Base-by-base conservation (phyloP, 768 basidiomycete genomes). In the Trametes cinnabarina region DNA sequence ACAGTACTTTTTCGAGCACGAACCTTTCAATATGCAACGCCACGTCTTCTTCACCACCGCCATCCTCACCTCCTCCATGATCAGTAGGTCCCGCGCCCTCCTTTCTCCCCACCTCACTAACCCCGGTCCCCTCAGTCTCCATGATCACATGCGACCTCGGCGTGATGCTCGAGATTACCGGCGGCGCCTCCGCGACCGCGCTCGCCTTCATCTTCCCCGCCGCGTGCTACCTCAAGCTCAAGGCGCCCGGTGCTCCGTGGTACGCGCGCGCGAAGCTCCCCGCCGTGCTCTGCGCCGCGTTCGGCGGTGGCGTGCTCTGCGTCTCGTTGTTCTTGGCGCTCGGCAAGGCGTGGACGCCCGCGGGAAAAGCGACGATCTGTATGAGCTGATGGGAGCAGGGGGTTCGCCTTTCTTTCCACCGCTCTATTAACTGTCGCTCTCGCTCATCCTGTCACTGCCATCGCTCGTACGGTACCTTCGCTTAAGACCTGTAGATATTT, bases 131-230 rank as follows among this genome's bases (percentile, higher is more conserved):
- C 32, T 1, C 68, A 95, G 94, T 97, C 58, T 85, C 96, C 4
- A 79, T 98, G 53, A 79, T 94, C 56, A 98, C 96, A 1, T 97
- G 94, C 69, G 96, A 99, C 71, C 82, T 99, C 14, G 97, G 97
- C n/a, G 88, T 98, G 43, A 97, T 96, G 76, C 86, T 99, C 37
- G 97, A 99, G 76, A 90, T 99, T 41, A 95, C 94, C 0, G 97
- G 97, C n/a, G 96, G 96, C n/a, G 82, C 92, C 11, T 92, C 92
- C 14, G 92, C 92, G 5, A 93, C 94, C 0, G 85, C 93, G 0
- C 81, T 98, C 10, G 96, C 96, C 3, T 98, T 87, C 75, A 94
- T 98, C 62, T 94, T 94, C 69, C 90, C 93, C 10, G 88, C 93
- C 0, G 86, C 84, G 2, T 96, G 93, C 71, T 94, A 90, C 75